Conservation (phyloP, 768 basidiomycete genomes). For the Hygrophorus pudorinus region DNA sequence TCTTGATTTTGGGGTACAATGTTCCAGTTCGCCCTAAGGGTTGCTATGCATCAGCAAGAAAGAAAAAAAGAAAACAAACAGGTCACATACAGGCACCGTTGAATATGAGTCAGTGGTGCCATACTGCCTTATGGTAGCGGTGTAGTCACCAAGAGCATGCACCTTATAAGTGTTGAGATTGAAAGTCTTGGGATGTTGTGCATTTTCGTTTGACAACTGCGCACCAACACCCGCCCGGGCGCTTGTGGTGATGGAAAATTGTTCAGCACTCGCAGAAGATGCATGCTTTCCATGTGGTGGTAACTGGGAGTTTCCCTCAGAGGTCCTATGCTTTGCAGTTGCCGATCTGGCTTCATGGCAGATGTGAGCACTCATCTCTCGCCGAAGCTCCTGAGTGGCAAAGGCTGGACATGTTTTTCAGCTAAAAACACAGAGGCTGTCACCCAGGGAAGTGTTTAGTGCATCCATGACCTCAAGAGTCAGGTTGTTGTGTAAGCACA, state of each 20-base stretch:
- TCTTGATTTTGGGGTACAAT: neutral
- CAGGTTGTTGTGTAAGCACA: slow-evolving; percentile 13
- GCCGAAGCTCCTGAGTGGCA: slow-evolving; percentile 1
- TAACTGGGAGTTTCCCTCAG: too few relatives aligned
- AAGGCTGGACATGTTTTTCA: slow-evolving; percentile 4
- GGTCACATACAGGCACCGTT: neutral
- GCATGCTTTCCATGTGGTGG: slow-evolving; percentile 10
- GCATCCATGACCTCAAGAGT: slow-evolving; percentile 8
- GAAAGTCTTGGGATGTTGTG: slow-evolving; percentile 6
- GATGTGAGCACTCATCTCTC: neutral
- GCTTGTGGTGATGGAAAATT: too few relatives aligned
- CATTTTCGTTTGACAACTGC: neutral
- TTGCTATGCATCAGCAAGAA: neutral
- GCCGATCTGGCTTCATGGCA: neutral
- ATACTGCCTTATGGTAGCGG: slow-evolving; percentile 9
- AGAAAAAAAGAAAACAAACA: neutral
- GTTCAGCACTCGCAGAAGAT: slow-evolving; percentile 2
- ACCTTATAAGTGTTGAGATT: slow-evolving; percentile 20
- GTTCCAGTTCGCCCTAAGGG: slow-evolving; percentile 3
- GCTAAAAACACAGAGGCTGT: neutral
- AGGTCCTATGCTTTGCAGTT: neutral
- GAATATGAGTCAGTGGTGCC: slow-evolving; percentile 12
- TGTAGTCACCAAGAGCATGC: slow-evolving; percentile 21
- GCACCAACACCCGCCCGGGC: neutral
- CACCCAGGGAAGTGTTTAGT: slow-evolving; percentile 9